Evolutionary conservation across 2,329 filamentous ascomycete species (phyloP).

Genomic region (Lasiodiplodia citricola): DNA sequence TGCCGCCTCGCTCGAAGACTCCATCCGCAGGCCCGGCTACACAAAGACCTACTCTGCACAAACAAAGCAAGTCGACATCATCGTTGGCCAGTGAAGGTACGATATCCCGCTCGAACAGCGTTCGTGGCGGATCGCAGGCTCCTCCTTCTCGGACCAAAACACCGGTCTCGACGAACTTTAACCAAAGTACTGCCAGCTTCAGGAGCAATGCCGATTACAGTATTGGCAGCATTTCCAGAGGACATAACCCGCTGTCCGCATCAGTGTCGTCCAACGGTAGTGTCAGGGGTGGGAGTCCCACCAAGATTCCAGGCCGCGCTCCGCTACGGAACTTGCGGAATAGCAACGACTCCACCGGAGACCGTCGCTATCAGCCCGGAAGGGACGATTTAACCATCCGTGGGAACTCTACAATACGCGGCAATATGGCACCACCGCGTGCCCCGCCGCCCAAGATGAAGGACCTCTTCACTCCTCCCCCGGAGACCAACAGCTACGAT

Average conservation of each 20-base stretch:
- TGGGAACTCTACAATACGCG: constrained; percentile 33
- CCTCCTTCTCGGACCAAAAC: constrained; percentile 50
- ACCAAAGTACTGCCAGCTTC: constrained; percentile 30
- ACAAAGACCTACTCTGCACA: constrained; percentile 33
- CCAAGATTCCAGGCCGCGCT: constrained; percentile 71
- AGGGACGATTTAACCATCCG: constrained; percentile 39
- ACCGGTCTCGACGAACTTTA: constrained; percentile 43
- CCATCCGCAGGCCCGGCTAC: constrained; percentile 57
- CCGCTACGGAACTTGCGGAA: constrained; percentile 72
- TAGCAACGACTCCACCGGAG: constrained; percentile 76
- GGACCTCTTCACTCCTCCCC: constrained; percentile 69
- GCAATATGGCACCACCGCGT: constrained; percentile 50
- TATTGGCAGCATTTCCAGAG: constrained; percentile 34
- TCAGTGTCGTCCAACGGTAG: constrained; percentile 38
- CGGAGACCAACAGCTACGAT: constrained; percentile 34
- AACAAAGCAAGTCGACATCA: constrained; percentile 40
- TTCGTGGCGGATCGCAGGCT: constrained; percentile 47
- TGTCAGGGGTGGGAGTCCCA: constrained; percentile 57
- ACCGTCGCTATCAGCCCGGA: constrained; percentile 57
- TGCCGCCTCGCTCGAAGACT: constrained; percentile 75
- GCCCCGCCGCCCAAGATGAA: constrained; percentile 88
- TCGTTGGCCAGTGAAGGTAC: constrained; percentile 7
- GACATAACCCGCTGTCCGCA: constrained; percentile 42
- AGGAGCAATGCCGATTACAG: constrained; percentile 25
- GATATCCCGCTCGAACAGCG: constrained; percentile 42